Base-by-base conservation (phyloP, 2,329 filamentous ascomycete species). In the Paecilomyces sp. region DNA sequence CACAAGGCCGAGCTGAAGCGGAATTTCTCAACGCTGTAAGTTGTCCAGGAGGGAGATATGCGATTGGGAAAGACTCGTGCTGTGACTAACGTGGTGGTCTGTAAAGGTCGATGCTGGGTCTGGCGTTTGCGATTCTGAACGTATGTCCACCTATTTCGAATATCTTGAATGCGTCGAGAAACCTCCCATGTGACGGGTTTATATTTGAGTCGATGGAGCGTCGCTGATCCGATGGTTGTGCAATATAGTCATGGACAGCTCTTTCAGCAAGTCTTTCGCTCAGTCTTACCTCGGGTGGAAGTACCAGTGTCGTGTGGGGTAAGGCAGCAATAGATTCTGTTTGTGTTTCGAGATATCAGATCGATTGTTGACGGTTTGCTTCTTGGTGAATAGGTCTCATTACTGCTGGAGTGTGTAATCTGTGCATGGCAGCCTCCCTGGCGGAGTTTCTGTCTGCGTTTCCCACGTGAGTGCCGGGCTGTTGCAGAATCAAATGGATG, bases 271-370 rank as follows among this genome's bases (percentile, higher is more conserved):
- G 82, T 58, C 72, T 87, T 54, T 82, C 79, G 2, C 76, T 88
- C 4, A 84, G 85, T 22, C 77, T 92, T 33, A 87, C 89, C 0
- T 88, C 85, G 13, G 90, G 90, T 51, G 90, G 90, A 0, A 83
- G 86, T 22, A 85, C 83, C 7, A 83, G 86, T 60, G 87, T 92
- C 50, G 82, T 92, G 60, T 92, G 89, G 89, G 89, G 89, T 84
- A 66, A 62, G 65, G 18, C n/a, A n/a, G 30, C 15, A 31, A 33
- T 6, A 47, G 7, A 8, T 2, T 47, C 7, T 6, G 22, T 8
- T 28, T 34, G 12, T n/a, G 34, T 11, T 52, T 57, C 11, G n/a
- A 34, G 1, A 4, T 25, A 25, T 7, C 33, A 6, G 50, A 8
- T 7, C 8, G 18, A 33, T 11, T 3, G 25, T 56, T 64, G 36